Evolutionary conservation across 2,329 filamentous ascomycete genomes (phyloP).

Genomic region (Penicillium griseofulvum): DNA sequence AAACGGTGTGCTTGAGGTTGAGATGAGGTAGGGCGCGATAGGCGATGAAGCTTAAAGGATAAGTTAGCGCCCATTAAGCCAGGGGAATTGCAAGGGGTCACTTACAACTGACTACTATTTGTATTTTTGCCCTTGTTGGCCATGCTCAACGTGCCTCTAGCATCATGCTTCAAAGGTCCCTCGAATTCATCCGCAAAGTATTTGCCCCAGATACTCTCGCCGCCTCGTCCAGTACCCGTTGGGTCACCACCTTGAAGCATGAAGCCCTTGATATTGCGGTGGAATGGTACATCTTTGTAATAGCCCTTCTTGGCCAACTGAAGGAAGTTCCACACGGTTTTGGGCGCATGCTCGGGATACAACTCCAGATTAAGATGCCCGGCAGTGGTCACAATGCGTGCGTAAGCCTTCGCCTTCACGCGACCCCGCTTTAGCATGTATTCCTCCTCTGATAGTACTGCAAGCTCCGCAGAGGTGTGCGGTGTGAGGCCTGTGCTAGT

Average conservation of each 20-base stretch:
- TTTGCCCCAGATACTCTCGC: slow-evolving; percentile 87
- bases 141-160: slow-evolving; percentile 81
- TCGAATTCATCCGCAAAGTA: slow-evolving; percentile 94
- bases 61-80: neutral
- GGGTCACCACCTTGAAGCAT: slow-evolving; percentile 99
- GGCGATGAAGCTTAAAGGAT: slow-evolving; percentile 67
- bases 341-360: slow-evolving; percentile 84
- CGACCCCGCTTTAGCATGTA: slow-evolving; percentile 91
- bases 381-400: slow-evolving; percentile 79
- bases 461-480: slow-evolving; percentile 82
- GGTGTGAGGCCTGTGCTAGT: slow-evolving; percentile 93
- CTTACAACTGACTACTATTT: slow-evolving; percentile 80
- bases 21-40: slow-evolving; percentile 83
- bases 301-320: slow-evolving; percentile 84
- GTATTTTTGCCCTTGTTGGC: slow-evolving; percentile 99
- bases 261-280: slow-evolving; percentile 91
- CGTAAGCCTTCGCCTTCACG: slow-evolving; percentile 88
- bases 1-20: slow-evolving; percentile 96
- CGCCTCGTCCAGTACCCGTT: slow-evolving; percentile 86
- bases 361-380: slow-evolving; percentile 87
- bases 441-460: slow-evolving; percentile 86
- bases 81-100: neutral
- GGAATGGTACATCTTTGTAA: slow-evolving; percentile 80
- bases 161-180: slow-evolving; percentile 78
- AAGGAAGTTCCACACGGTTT: slow-evolving; percentile 96